Evolutionary conservation across 1,284 basidiomycete species (phyloP).

Genomic region (Sutorius eximius): DNA sequence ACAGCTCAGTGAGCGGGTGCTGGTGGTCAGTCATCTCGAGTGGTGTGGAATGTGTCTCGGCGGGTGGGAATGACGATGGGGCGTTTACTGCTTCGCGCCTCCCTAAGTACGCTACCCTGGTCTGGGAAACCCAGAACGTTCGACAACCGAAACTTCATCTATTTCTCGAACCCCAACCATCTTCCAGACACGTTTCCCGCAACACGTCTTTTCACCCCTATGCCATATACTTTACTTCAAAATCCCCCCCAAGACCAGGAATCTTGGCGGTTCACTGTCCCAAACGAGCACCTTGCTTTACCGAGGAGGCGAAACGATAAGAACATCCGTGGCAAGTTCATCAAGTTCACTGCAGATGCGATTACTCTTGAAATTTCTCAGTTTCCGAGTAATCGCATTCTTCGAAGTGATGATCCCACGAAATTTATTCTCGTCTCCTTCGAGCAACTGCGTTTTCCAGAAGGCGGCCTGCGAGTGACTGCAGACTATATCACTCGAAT

Average conservation of each 20-base stretch:
- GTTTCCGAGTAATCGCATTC: slow-evolving; percentile 57
- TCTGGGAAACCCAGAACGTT: not conserved
- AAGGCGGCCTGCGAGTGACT: slow-evolving; percentile 43
- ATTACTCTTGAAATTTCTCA: slow-evolving; percentile 49
- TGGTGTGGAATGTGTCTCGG: not conserved
- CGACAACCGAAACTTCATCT: not conserved
- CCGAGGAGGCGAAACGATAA: slow-evolving; percentile 27
- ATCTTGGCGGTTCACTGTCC: slow-evolving; percentile 50
- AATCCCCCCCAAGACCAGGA: slow-evolving; percentile 48
- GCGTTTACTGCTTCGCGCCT: slow-evolving; percentile 8
- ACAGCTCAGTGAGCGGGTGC: slow-evolving; percentile 32
- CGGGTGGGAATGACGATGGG: slow-evolving; percentile 19
- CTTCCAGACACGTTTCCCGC: not conserved
- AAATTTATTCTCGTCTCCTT: slow-evolving; percentile 60
- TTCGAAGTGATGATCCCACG: slow-evolving; percentile 52
- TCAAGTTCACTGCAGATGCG: slow-evolving; percentile 49
- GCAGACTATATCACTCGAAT: slow-evolving; percentile 57
- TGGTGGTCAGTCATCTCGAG: slow-evolving; percentile 17
- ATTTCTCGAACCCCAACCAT: slow-evolving; percentile 1
- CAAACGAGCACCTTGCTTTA: slow-evolving; percentile 29
- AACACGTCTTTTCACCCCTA: not conserved
- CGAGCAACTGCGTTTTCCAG: slow-evolving; percentile 52
- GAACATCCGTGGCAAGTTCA: slow-evolving; percentile 44
- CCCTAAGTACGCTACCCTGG: slow-evolving; percentile 15
- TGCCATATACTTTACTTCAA: slow-evolving; percentile 40